These are phyloP conservation scores for Ananas comosus DNA, from an alignment of 176 grass and related monocot genomes.

Conservation along the genomic window DNA sequence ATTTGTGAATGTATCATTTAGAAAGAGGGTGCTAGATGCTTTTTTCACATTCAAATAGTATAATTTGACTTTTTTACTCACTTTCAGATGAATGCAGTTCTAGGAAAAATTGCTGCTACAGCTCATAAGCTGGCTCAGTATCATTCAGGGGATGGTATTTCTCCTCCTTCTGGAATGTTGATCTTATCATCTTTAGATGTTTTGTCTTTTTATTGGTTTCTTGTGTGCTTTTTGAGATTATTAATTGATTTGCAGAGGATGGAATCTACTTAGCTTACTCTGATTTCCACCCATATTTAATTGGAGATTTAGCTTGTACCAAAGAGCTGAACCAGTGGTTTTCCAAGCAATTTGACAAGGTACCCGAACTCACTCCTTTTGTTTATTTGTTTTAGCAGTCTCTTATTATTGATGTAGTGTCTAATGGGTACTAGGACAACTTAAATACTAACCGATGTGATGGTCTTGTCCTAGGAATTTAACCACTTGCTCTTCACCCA, in stretches of 20 bases:
- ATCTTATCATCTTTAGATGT: background rate
- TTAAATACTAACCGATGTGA: background rate
- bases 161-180: constrained; percentile 13
- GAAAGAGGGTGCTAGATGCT: too few species aligned
- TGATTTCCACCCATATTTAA: constrained; percentile 69
- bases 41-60: too few species aligned
- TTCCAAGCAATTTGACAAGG: constrained; percentile 97
- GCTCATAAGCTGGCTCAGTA: constrained; percentile 89
- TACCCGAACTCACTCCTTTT: constrained; percentile 17
- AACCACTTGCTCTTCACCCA: background rate
- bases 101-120: constrained; percentile 82
- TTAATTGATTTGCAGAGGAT: constrained; percentile 58
- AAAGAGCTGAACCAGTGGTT: constrained; percentile 89
- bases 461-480: background rate
- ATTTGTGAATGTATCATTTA: too few species aligned
- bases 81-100: constrained; percentile 93
- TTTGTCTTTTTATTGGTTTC: background rate
- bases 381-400: background rate
- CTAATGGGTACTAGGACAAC: background rate
- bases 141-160: constrained; percentile 86
- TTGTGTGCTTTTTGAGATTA: constrained; percentile 9
- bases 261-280: constrained; percentile 90
- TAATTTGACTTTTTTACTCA: constrained; percentile 14
- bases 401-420: background rate
- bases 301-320: constrained; percentile 75